Evolutionary conservation across 805 yeast species (phyloP).

Genomic region (Suhomyces sp.): DNA sequence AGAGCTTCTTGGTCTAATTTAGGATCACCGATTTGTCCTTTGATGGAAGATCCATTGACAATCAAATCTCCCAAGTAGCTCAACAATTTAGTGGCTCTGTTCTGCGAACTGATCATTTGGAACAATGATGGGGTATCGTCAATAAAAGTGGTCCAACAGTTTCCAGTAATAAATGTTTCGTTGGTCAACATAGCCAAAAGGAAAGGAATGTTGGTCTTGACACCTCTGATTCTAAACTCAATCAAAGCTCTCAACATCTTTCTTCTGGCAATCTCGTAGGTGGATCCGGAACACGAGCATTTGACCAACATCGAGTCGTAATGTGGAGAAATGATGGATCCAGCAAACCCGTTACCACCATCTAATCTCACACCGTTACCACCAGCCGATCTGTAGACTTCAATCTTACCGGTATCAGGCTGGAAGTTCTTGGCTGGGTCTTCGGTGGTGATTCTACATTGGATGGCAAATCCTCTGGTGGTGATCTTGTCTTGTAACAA

Average conservation of each 20-base stretch:
- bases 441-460: constrained; percentile 98
- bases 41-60: constrained; percentile 93
- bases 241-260: constrained; percentile 96
- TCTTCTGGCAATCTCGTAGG: constrained; percentile 93
- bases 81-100: constrained; percentile 93
- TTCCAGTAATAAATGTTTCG: constrained; percentile 79
- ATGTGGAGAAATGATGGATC: constrained; percentile 93
- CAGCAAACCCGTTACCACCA: constrained; percentile 98
- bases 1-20: constrained; percentile 72
- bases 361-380: constrained; percentile 99
- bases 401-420: constrained; percentile 98
- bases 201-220: constrained; percentile 97
- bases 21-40: constrained; percentile 93
- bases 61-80: constrained; percentile 89
- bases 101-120: constrained; percentile 91
- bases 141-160: constrained; percentile 97
- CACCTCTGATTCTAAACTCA: constrained; percentile 98
- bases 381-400: constrained; percentile 96
- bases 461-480: constrained; percentile 96
- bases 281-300: constrained; percentile 95
- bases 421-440: constrained; percentile 96
- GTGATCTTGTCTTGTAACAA: constrained; percentile 92
- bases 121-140: constrained; percentile 97
- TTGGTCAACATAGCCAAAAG: constrained; percentile 86
- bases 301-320: constrained; percentile 98